phyloP scores from a whole-genome alignment of 208 protist genomes.

The Perkinsela sp. region DNA sequence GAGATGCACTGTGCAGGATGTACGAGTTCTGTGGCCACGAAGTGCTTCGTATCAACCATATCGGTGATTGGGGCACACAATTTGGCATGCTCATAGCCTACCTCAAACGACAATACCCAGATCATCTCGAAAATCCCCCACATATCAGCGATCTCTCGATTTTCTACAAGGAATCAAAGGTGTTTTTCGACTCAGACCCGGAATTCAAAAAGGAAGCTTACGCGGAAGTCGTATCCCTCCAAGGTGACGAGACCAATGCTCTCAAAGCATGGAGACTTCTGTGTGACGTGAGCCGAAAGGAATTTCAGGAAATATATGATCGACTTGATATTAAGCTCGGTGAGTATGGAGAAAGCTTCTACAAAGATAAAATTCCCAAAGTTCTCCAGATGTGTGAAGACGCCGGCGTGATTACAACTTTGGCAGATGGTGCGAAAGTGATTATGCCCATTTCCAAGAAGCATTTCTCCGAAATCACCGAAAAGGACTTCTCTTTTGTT shows the following conservation, averaged over 20 bases:
- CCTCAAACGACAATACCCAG: conserved; percentile 67
- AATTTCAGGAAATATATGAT: conserved; percentile 74
- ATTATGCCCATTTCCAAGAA: conserved; percentile 35
- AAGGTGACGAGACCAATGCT: conserved; percentile 33
- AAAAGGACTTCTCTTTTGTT: conserved; percentile 47
- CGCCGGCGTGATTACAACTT: conserved; percentile 23
- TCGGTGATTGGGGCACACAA: conserved; percentile 92
- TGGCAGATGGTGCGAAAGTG: conserved; percentile 56
- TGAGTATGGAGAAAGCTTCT: conserved; percentile 82
- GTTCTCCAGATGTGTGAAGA: conserved; percentile 43
- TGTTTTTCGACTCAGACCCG: conserved; percentile 66
- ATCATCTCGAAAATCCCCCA: conserved; percentile 47
- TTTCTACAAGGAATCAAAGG: conserved; percentile 79
- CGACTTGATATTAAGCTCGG: conserved; percentile 45
- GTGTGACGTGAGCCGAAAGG: conserved; percentile 61
- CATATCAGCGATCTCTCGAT: conserved; percentile 68
- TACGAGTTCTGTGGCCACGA: conserved; percentile 74
- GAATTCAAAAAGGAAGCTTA: conserved; percentile 69
- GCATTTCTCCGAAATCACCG: conserved; percentile 16
- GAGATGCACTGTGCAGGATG: conserved; percentile 69
- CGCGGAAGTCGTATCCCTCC: conserved; percentile 63
- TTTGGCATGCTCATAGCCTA: conserved; percentile 92
- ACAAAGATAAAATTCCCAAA: conserved; percentile 65
- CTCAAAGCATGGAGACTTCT: conserved; percentile 65
- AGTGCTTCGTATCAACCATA: conserved; percentile 82